A percentile compares a stretch with the other conserved stretches of the same genome.
Evolutionary conservation across 768 basidiomycete genomes (phyloP).

Genomic region (Mycena belliarum): DNA sequence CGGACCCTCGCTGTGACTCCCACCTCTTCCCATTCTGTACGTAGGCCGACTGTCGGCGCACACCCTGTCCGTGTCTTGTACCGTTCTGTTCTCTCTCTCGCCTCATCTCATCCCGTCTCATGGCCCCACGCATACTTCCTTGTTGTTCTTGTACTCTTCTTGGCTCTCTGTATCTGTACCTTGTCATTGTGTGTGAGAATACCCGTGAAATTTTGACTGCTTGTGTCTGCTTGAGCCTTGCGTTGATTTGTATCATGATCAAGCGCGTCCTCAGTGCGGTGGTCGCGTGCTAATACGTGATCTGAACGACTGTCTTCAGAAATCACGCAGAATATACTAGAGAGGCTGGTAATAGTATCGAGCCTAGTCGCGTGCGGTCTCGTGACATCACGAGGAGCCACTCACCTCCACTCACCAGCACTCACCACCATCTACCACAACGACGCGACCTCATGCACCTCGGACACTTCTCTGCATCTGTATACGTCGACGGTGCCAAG

Average conservation of each 20-base stretch:
- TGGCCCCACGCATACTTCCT: not conserved
- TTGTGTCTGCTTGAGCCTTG: too few relatives aligned
- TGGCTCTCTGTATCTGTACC: not conserved
- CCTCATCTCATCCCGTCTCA: not conserved
- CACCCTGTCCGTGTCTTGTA: not conserved
- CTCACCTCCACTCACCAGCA: too few relatives aligned
- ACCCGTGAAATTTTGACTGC: too few relatives aligned
- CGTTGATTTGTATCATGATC: too few relatives aligned
- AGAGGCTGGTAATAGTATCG: too few relatives aligned
- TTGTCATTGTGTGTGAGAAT: too few relatives aligned
- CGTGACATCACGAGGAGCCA: not conserved
- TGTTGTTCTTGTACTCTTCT: slow-evolving; percentile 11
- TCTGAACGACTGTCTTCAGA: too few relatives aligned
- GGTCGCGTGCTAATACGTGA: too few relatives aligned
- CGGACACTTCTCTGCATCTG: slow-evolving; percentile 8
- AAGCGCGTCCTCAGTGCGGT: too few relatives aligned
- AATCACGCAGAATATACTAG: too few relatives aligned
- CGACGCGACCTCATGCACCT: slow-evolving; percentile 6
- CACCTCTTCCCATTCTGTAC: not conserved
- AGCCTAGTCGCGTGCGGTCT: not conserved
- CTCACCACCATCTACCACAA: too few relatives aligned
- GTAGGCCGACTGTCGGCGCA: not conserved
- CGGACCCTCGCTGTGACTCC: not conserved
- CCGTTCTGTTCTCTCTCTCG: too few relatives aligned
- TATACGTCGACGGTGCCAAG: slow-evolving; percentile 1